These are phyloP conservation scores for Exobasidium rhododendri DNA, from an alignment of 1,284 basidiomycete species.

Conservation along the genomic window DNA sequence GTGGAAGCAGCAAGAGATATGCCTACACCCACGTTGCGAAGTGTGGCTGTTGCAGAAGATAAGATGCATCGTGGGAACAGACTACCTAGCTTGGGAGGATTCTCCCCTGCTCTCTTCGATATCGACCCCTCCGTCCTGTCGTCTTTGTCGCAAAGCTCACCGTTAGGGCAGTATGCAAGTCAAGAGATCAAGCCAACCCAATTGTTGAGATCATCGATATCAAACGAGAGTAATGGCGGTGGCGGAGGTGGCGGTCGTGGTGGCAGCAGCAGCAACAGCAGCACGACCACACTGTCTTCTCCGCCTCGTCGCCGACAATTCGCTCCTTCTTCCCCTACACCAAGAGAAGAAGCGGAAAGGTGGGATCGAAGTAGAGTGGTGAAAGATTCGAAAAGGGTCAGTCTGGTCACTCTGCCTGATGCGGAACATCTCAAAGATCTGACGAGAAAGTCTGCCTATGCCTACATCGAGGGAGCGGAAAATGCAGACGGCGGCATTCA, in stretches of 20 bases:
- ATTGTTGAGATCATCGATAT: background rate
- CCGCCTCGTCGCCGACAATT: background rate
- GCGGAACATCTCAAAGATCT: background rate
- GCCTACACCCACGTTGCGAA: background rate
- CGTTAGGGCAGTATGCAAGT: background rate
- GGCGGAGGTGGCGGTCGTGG: no score
- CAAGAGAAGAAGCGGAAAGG: background rate
- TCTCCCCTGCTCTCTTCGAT: background rate
- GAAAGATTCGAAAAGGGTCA: conserved; percentile 3
- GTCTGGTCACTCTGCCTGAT: conserved; percentile 6
- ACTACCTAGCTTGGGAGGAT: background rate
- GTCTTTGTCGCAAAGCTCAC: background rate
- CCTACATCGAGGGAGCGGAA: no score
- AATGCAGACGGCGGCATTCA: no score
- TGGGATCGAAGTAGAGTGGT: conserved; percentile 4
- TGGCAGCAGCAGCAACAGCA: background rate
- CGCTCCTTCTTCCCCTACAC: background rate
- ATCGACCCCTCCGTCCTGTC: background rate
- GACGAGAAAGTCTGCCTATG: background rate
- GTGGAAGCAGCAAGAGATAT: background rate
- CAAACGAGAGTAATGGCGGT: background rate
- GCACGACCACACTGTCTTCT: background rate
- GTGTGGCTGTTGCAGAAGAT: background rate
- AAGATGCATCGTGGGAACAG: background rate
- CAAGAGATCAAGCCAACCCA: background rate